Conservation (phyloP, 2,329 filamentous ascomycete genomes). For the Epicoccum sorghinum region DNA sequence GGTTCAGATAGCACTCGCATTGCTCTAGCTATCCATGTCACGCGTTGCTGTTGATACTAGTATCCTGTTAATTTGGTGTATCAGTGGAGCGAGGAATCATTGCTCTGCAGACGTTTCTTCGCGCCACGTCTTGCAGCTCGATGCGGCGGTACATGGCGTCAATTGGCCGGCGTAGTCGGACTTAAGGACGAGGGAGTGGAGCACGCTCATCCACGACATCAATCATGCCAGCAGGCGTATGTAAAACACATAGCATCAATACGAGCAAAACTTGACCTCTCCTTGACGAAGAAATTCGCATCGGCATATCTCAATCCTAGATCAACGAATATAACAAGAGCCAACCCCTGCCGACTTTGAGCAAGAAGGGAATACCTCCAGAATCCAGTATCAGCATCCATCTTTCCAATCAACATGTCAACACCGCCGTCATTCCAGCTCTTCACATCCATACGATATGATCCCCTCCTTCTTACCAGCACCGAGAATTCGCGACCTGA, state of each 20-base stretch:
- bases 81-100: too few relatives aligned
- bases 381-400: neutral
- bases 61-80: too few relatives aligned
- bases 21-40: neutral
- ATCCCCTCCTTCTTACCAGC: constrained; percentile 43
- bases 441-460: constrained; percentile 49
- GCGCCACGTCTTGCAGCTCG: neutral
- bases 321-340: neutral
- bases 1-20: too few relatives aligned
- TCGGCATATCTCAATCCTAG: neutral
- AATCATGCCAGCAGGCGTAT: neutral
- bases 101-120: neutral
- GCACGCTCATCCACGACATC: neutral
- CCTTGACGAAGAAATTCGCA: too few relatives aligned
- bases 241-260: neutral
- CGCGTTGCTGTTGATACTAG: too few relatives aligned
- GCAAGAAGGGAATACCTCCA: neutral
- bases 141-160: constrained; percentile 1
- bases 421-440: constrained; percentile 40
- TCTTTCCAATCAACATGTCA: constrained; percentile 21
- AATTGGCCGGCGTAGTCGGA: constrained; percentile 16
- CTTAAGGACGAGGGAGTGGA: constrained; percentile 9
- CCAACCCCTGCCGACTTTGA: neutral
- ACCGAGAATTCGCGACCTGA: constrained; percentile 53
- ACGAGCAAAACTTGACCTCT: neutral